A percentile compares a stretch with the other conserved stretches of the same genome.
Evolutionary conservation across 495 filamentous ascomycete genomes (phyloP).

Genomic region (Aspergillus avenaceus): DNA sequence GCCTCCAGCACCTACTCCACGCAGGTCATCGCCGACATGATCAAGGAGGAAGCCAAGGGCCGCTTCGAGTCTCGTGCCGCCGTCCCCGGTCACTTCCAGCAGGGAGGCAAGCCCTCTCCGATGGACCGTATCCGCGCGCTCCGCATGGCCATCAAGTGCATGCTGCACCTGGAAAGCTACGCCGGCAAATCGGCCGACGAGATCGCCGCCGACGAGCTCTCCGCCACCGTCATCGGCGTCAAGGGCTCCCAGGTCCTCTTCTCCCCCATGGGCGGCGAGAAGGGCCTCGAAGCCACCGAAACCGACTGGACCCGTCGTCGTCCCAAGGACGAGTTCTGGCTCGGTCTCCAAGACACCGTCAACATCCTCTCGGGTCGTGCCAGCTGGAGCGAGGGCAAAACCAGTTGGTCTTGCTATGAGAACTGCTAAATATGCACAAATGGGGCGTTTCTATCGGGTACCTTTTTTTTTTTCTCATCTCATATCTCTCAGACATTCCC

Average conservation of each 20-base stretch:
- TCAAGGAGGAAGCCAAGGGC: slow-evolving; percentile 86
- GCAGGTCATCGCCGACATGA: slow-evolving; percentile 90
- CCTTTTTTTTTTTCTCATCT: too few species aligned
- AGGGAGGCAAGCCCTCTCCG: slow-evolving; percentile 86
- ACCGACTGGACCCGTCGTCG: slow-evolving; percentile 91
- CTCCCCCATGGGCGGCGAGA: slow-evolving; percentile 61
- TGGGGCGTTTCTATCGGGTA: too few species aligned
- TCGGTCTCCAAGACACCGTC: slow-evolving; percentile 72
- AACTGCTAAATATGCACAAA: neutral
- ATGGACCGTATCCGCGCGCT: slow-evolving; percentile 96
- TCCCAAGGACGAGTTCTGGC: slow-evolving; percentile 84
- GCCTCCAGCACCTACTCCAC: slow-evolving; percentile 87
- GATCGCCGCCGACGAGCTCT: slow-evolving; percentile 66
- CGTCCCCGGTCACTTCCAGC: slow-evolving; percentile 94
- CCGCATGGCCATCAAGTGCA: slow-evolving; percentile 83
- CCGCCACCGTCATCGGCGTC: slow-evolving; percentile 82
- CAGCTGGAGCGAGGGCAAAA: slow-evolving; percentile 1
- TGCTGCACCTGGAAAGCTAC: slow-evolving; percentile 82
- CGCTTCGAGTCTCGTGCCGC: slow-evolving; percentile 91
- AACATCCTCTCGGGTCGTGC: slow-evolving; percentile 78
- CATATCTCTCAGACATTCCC: too few species aligned
- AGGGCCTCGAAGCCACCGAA: slow-evolving; percentile 70
- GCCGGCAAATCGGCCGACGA: slow-evolving; percentile 60
- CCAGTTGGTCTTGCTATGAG: neutral
- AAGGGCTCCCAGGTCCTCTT: slow-evolving; percentile 86